These are phyloP conservation scores for Thuidium tamariscinum DNA, from an alignment of 225 moss, liverwort and hornwort species.

Conservation along the genomic window DNA sequence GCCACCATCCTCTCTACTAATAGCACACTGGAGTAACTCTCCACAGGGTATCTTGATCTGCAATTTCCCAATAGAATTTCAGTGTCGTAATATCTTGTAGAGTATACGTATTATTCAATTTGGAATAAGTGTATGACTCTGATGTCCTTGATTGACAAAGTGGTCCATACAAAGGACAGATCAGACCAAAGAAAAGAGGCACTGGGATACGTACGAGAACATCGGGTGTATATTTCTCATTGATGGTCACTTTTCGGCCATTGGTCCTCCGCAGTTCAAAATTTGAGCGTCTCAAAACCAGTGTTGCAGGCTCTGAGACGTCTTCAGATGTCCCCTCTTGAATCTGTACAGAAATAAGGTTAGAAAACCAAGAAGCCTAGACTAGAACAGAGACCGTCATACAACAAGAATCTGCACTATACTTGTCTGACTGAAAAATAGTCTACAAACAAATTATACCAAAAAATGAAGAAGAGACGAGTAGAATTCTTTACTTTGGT, in stretches of 20 bases:
- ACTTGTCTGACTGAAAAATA: background rate
- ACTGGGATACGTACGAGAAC: slow-evolving; percentile 37
- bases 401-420: background rate
- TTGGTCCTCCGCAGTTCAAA: slow-evolving; percentile 73
- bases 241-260: slow-evolving; percentile 54
- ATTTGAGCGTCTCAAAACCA: slow-evolving; percentile 64
- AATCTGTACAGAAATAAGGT: slow-evolving; percentile 27
- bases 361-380: background rate
- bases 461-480: background rate
- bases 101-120: background rate
- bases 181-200: background rate
- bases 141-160: background rate
- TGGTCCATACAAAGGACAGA: background rate
- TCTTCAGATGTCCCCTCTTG: slow-evolving; percentile 76
- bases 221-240: slow-evolving; percentile 74
- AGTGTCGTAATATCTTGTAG: background rate
- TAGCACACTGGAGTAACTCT: slow-evolving; percentile 70
- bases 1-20: slow-evolving; percentile 56
- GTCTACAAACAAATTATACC: background rate
- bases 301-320: slow-evolving; percentile 50
- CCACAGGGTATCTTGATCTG: slow-evolving; percentile 93
- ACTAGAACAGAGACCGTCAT: background rate
- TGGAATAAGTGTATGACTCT: background rate
- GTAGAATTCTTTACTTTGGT: background rate
- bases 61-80: background rate